Percentiles rank a stretch among this genome's conserved stretches.
These are phyloP conservation scores for Colletotrichum cuscutae DNA, from an alignment of 2,329 filamentous ascomycete species.

Conservation along the genomic window DNA sequence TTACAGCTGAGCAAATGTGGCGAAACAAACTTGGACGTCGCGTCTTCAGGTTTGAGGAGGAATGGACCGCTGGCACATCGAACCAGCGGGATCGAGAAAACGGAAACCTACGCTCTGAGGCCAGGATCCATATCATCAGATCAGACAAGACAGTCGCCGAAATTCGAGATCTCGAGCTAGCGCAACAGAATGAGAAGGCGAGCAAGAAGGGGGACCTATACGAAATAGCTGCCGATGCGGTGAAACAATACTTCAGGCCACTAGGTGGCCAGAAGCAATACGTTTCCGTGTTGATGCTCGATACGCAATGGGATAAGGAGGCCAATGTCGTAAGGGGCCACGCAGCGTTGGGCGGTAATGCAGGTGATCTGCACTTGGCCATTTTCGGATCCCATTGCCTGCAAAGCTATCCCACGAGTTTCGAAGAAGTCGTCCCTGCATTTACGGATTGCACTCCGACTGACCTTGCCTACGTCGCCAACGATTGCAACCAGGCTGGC, in stretches of 20 bases:
- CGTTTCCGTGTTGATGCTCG: conserved; percentile 86
- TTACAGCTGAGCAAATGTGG: conserved; percentile 96
- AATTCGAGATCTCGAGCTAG: conserved; percentile 79
- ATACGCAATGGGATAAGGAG: conserved; percentile 85
- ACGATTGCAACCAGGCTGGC: conserved; percentile 87
- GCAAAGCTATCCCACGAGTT: conserved; percentile 87
- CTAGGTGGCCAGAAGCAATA: conserved; percentile 84
- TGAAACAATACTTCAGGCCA: conserved; percentile 80
- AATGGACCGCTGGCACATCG: conserved; percentile 88
- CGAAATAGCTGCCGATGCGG: conserved; percentile 79
- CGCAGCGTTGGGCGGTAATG: conserved; percentile 81
- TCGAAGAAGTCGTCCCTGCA: conserved; percentile 90
- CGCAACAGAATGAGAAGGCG: conserved; percentile 79
- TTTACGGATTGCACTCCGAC: conserved; percentile 93
- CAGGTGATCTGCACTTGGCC: conserved; percentile 80
- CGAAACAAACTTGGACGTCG: conserved; percentile 87
- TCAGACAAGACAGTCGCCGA: conserved; percentile 86
- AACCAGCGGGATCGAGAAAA: conserved; percentile 78
- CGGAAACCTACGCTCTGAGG: conserved; percentile 86
- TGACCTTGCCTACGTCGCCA: conserved; percentile 81
- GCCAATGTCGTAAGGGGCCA: conserved; percentile 80
- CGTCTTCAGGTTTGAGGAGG: conserved; percentile 91
- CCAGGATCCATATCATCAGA: conserved; percentile 87
- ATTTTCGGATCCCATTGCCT: conserved; percentile 94
- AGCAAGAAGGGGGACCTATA: conserved; percentile 80